Conservation (phyloP, 768 basidiomycete species). For the Calocera cornea region DNA sequence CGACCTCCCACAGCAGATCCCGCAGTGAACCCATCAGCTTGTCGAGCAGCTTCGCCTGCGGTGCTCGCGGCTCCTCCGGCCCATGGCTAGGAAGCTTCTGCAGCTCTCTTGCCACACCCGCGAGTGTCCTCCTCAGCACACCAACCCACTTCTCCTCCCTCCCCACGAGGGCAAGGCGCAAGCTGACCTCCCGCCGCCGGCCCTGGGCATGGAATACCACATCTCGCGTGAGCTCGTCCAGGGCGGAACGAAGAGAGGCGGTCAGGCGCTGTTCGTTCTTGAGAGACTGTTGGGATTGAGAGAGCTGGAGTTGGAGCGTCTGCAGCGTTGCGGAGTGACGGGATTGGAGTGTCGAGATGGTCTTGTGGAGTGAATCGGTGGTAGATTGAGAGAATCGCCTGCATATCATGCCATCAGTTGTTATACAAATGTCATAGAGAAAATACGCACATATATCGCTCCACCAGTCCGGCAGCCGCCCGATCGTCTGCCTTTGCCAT, state of each 20-base stretch:
- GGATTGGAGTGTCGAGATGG: constrained; percentile 42
- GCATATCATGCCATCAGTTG: neutral
- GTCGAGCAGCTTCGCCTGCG: neutral
- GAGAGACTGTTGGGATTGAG: constrained; percentile 33
- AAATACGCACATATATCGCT: neutral
- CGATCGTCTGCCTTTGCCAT: neutral
- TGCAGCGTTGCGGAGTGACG: constrained; percentile 49
- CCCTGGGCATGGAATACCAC: constrained; percentile 59
- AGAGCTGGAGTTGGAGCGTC: constrained; percentile 42
- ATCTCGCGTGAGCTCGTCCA: constrained; percentile 61
- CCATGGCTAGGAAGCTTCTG: neutral
- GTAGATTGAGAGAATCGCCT: constrained; percentile 78
- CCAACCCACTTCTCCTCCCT: constrained; percentile 52
- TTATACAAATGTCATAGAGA: neutral
- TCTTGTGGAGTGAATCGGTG: constrained; percentile 48
- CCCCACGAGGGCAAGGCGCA: constrained; percentile 47
- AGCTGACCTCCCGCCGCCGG: constrained; percentile 51
- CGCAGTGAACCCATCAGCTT: neutral
- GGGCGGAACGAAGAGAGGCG: constrained; percentile 39
- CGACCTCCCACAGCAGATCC: neutral
- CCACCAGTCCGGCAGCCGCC: neutral
- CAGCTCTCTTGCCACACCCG: constrained; percentile 18
- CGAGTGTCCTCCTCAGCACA: constrained; percentile 42
- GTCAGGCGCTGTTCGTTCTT: constrained; percentile 32
- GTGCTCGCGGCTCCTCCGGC: neutral